These are phyloP conservation scores for Diatrype stigma DNA, from an alignment of 2,329 filamentous ascomycete genomes.

Conservation along the genomic window DNA sequence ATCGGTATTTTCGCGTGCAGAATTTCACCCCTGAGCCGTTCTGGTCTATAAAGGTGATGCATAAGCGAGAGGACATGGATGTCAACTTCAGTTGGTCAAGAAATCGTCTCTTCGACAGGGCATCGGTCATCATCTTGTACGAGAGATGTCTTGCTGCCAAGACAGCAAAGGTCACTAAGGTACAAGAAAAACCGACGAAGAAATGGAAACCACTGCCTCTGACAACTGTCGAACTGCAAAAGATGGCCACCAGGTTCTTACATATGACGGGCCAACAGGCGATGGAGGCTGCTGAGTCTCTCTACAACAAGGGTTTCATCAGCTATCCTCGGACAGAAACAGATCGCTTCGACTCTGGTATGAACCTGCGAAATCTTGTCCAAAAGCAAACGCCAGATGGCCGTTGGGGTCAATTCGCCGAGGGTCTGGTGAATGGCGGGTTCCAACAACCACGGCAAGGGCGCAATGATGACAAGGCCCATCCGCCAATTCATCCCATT, in stretches of 20 bases:
- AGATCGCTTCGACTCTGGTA: slow-evolving; percentile 87
- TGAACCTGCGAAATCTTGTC: slow-evolving; percentile 75
- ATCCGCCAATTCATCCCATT: slow-evolving; percentile 94
- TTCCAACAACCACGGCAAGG: slow-evolving; percentile 82
- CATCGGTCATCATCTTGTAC: slow-evolving; percentile 74
- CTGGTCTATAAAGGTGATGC: slow-evolving; percentile 85
- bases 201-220: slow-evolving; percentile 93
- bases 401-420: slow-evolving; percentile 78
- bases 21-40: slow-evolving; percentile 92
- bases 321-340: slow-evolving; percentile 98
- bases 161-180: slow-evolving; percentile 74
- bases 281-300: slow-evolving; percentile 79
- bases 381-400: slow-evolving; percentile 77
- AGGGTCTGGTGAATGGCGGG: slow-evolving; percentile 66
- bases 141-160: slow-evolving; percentile 78
- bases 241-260: slow-evolving; percentile 84
- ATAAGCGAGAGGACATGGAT: slow-evolving; percentile 71
- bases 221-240: slow-evolving; percentile 94
- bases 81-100: slow-evolving; percentile 84
- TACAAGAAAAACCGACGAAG: slow-evolving; percentile 84
- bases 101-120: slow-evolving; percentile 81
- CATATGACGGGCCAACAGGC: slow-evolving; percentile 88
- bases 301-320: slow-evolving; percentile 95
- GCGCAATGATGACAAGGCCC: slow-evolving; percentile 89
- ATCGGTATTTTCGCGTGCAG: slow-evolving; percentile 88